Conservation (phyloP, 441 rosid genomes). For the Populus trichocarpa region DNA sequence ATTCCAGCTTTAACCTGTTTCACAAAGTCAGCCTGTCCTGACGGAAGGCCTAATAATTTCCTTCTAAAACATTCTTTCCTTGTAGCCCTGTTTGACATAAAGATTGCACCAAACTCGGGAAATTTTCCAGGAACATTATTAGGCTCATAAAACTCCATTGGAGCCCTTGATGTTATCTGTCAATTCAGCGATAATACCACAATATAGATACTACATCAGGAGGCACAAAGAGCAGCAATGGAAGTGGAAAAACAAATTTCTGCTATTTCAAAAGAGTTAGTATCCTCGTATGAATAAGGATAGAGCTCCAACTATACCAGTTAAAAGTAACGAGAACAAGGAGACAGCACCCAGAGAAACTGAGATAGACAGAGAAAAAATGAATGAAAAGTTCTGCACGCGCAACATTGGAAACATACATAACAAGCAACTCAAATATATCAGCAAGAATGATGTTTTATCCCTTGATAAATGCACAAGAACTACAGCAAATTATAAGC, state of each 20-base stretch:
- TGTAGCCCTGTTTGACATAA: conserved; percentile 50
- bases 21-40: conserved; percentile 38
- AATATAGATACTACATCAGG: conserved; percentile 5
- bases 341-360: not conserved
- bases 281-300: not conserved
- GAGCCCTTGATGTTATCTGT: conserved; percentile 25
- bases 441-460: too few relatives aligned
- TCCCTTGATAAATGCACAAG: too few relatives aligned
- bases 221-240: not conserved
- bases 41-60: conserved; percentile 55
- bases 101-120: conserved; percentile 65
- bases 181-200: conserved; percentile 26
- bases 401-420: too few relatives aligned
- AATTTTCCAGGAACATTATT: conserved; percentile 28
- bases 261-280: not conserved
- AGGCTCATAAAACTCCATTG: conserved; percentile 26
- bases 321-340: not conserved
- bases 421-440: too few relatives aligned
- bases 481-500: too few relatives aligned
- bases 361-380: too few relatives aligned
- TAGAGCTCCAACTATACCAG: not conserved
- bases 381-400: too few relatives aligned
- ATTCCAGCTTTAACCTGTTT: conserved; percentile 58
- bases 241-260: not conserved
- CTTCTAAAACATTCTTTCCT: conserved; percentile 43